Base-by-base conservation (phyloP, 2,329 filamentous ascomycete genomes). In the Pseudocercospora macadamiae region DNA sequence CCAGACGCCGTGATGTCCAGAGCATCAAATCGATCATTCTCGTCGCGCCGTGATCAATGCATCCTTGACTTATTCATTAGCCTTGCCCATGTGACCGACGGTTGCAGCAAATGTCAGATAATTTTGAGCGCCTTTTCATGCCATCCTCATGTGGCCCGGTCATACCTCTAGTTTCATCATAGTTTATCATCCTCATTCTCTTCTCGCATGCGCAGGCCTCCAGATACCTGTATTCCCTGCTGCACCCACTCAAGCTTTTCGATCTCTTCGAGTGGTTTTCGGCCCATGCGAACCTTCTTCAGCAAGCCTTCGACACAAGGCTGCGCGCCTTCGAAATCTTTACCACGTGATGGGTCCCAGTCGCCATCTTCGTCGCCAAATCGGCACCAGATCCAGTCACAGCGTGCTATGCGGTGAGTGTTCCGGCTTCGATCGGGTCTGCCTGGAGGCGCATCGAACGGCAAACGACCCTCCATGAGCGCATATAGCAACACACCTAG, bases 311-410 rank as follows among this genome's bases (percentile, higher is more conserved):
- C 93, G 0, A 96, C 93, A 54, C 92, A 89, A 42, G 86, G 81
- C 77, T 89, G 89, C 5, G 91, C 93, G 0, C 90, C 91, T 34
- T 86, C 81, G 53, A 96, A 83, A 8, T 68, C 88, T 51, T 79
- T 80, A 64, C 88, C 87, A 62, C 84, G 86, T 66, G 85, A 80
- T 2, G 81, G 82, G 49, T 96, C 91, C 81, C 96, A 95, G 55
- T 96, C 91, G 32, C 91, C 92, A 55, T 96, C 90, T 9, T 89
- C 86, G 57, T 92, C 88, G 1, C 87, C 91, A 71, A 89, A 96
- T 60, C 89, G 86, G 61, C 91, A 87, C 95, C 95, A 99, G 48
- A 89, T 86, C 95, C 95, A 99, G 72, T 99, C 95, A 51, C 93
- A 90, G 32, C 95, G 83, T 1, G 95, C 95, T 61, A 99, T 97